These are phyloP conservation scores for Turnera subulata DNA, from an alignment of 345 rosid genomes.

Conservation along the genomic window DNA sequence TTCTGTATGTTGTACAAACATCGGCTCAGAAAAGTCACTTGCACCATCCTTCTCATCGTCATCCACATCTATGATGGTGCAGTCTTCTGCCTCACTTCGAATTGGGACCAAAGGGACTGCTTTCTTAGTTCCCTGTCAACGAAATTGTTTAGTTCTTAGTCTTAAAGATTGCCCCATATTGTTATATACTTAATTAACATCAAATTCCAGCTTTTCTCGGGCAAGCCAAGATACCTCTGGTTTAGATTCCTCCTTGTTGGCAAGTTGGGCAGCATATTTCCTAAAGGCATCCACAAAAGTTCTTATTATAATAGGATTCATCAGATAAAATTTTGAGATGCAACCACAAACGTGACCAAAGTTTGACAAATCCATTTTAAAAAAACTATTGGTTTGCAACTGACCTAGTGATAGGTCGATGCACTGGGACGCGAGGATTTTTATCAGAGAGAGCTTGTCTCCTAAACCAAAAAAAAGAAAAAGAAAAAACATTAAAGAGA, in stretches of 20 bases:
- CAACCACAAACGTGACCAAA: no score
- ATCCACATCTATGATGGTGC: constrained; percentile 46
- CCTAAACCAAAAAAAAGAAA: constrained; percentile 23
- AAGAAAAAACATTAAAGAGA: not conserved
- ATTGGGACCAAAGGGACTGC: constrained; percentile 16
- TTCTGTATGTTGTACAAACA: constrained; percentile 85
- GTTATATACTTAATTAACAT: not conserved
- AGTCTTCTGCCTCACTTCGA: constrained; percentile 37
- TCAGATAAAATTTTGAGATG: no score
- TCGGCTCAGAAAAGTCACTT: constrained; percentile 57
- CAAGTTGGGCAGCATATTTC: constrained; percentile 77
- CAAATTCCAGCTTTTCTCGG: constrained; percentile 1
- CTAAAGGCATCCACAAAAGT: constrained; percentile 28
- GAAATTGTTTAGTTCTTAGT: not conserved
- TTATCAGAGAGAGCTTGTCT: constrained; percentile 42
- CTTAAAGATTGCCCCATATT: not conserved
- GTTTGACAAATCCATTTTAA: no score
- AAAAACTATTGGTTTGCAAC: constrained; percentile 3
- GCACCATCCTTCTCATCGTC: constrained; percentile 24
- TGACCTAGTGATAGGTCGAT: constrained; percentile 87
- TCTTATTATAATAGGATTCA: no score
- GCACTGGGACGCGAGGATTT: constrained; percentile 48
- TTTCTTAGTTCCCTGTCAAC: constrained; percentile 46
- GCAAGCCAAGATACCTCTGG: constrained; percentile 44
- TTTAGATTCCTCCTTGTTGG: constrained; percentile 49